These are phyloP conservation scores for Nigrospora osmanthi DNA, from an alignment of 2,329 filamentous ascomycete species.

Conservation along the genomic window DNA sequence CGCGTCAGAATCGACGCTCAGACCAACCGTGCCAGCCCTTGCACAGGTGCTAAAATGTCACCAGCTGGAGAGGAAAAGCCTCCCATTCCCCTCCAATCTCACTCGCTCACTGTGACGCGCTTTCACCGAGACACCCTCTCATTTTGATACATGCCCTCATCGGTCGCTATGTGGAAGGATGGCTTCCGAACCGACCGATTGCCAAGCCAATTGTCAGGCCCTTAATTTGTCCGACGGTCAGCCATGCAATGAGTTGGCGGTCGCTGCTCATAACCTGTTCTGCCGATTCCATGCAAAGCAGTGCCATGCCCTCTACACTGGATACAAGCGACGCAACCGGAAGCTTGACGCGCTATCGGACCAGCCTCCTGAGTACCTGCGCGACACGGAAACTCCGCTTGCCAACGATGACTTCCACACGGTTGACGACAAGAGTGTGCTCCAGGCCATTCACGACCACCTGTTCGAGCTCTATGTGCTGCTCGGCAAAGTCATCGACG, in stretches of 20 bases:
- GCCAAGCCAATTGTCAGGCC: conserved; percentile 7
- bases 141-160: too few relatives aligned
- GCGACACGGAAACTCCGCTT: conserved; percentile 22
- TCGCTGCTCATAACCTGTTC: conserved; percentile 30
- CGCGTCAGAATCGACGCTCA: too few relatives aligned
- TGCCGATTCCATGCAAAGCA: conserved; percentile 32
- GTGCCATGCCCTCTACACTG: conserved; percentile 36
- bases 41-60: too few relatives aligned
- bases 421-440: conserved; percentile 25
- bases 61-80: too few relatives aligned
- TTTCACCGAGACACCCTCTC: too few relatives aligned
- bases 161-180: not conserved
- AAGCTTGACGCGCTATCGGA: conserved; percentile 28
- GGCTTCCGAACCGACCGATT: not conserved
- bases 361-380: conserved; percentile 27
- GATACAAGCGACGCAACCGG: conserved; percentile 39
- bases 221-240: conserved; percentile 27
- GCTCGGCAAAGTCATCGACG: conserved; percentile 14
- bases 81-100: too few relatives aligned
- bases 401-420: conserved; percentile 29
- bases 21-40: too few relatives aligned
- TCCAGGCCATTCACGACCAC: conserved; percentile 30
- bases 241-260: conserved; percentile 25
- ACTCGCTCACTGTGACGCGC: too few relatives aligned
- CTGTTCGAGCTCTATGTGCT: conserved; percentile 25